Evolutionary conservation across 2,329 filamentous ascomycete species (phyloP).

Genomic region (Cordyceps militaris): DNA sequence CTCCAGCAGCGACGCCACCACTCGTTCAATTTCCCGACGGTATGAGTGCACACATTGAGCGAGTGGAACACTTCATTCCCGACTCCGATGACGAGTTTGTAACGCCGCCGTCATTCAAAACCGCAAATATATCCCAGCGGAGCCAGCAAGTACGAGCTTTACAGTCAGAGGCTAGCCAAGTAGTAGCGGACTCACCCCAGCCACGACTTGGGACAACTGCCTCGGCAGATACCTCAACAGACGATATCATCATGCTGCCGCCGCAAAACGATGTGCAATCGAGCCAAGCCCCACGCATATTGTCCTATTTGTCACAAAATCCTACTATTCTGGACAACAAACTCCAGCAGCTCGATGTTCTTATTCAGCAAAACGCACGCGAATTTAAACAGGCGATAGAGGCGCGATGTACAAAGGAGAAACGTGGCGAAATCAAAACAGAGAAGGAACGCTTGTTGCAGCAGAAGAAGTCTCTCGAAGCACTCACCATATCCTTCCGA

Average conservation of each 20-base stretch:
- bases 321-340: slow-evolving; percentile 28
- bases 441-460: slow-evolving; percentile 42
- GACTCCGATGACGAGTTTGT: slow-evolving; percentile 53
- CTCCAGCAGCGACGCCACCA: no score
- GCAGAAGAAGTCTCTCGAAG: slow-evolving; percentile 38
- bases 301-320: slow-evolving; percentile 25
- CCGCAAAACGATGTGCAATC: slow-evolving; percentile 7
- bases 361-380: slow-evolving; percentile 40
- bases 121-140: slow-evolving; percentile 16
- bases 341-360: slow-evolving; percentile 32
- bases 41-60: background rate
- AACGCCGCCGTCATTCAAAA: slow-evolving; percentile 33
- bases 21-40: background rate
- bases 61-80: slow-evolving; percentile 36
- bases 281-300: slow-evolving; percentile 23
- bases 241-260: background rate
- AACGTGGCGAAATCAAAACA: slow-evolving; percentile 39
- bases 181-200: background rate
- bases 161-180: background rate
- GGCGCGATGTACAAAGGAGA: slow-evolving; percentile 38
- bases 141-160: background rate
- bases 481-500: slow-evolving; percentile 34
- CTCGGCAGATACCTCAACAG: background rate
- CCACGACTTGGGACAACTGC: background rate
- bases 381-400: slow-evolving; percentile 42